Evolutionary conservation across 1,284 basidiomycete genomes (phyloP), one percentile per base, ranked within the genome.

Genomic region (Sporisorium exsertum): DNA sequence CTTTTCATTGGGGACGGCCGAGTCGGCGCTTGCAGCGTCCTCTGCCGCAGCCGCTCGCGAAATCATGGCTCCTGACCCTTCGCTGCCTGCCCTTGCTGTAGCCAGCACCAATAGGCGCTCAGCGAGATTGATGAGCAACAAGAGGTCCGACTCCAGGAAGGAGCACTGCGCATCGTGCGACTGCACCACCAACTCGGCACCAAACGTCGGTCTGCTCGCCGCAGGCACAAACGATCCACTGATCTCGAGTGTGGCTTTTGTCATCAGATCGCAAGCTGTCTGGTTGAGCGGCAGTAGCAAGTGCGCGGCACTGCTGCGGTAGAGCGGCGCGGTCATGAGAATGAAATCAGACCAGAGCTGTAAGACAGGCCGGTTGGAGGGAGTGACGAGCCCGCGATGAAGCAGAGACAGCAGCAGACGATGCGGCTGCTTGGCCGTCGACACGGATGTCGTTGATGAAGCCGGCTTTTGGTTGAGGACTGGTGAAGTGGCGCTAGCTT

Each of bases 321-420:
- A 93, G 77, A 93, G 91, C 0, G 93, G 91, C 9, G 95, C 87
- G 0, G 93, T 93, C 91, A 94, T 94, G 58, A 97, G 89, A 63
- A 97, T 89, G 84, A 99, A 98, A 85, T 98, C 96, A 24, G 97
- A 89, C 96, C 96, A 99, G 83, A 97, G 93, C 81, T 96, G 94
- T 15, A 97, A 86, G 24, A 95, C 89, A 1, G 93, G 89, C 22
- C 91, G 90, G 85, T 95, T 96, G 24, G 89, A 87, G 6, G 88
- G 87, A 5, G 88, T 86, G 5, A 91, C 88, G 46, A 98, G 90
- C 0, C 93, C 96, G 80, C 94, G 92, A 18, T 92, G 88, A 22
- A 98, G 87, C 1, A 92, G 91, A 73, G 91, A 91, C 0, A 93
- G 88, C 29, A 98, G 87, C 13, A 95, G 88, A 0, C 92, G 84